Conservation (phyloP, 169 alveolate genomes). For the Babesia ovata region DNA sequence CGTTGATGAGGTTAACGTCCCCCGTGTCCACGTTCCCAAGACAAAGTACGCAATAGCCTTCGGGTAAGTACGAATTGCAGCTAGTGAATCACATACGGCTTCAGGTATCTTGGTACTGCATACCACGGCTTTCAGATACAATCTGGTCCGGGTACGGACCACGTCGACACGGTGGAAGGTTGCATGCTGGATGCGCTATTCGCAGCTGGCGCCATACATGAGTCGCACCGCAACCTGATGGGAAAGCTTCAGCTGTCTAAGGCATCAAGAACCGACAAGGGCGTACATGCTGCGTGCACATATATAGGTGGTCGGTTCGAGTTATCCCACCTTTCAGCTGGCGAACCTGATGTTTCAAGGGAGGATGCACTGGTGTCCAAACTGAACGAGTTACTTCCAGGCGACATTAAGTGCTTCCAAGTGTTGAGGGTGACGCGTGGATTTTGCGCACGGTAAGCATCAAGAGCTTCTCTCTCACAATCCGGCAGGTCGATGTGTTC, state of each 20-base stretch:
- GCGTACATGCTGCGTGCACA: constrained; percentile 85
- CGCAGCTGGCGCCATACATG: constrained; percentile 72
- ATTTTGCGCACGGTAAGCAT: constrained; percentile 78
- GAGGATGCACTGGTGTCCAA: constrained; percentile 58
- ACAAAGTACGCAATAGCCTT: constrained; percentile 67
- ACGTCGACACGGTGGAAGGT: constrained; percentile 76
- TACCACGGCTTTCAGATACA: constrained; percentile 86
- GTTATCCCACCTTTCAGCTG: constrained; percentile 18
- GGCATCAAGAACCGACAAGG: constrained; percentile 87
- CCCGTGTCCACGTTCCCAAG: constrained; percentile 60
- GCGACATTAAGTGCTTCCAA: constrained; percentile 73
- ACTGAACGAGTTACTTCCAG: constrained; percentile 68
- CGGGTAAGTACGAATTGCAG: constrained; percentile 36
- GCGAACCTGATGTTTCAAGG: constrained; percentile 30
- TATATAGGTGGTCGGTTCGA: constrained; percentile 73
- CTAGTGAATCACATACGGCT: neutral
- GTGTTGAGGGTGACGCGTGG: constrained; percentile 82
- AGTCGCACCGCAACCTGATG: constrained; percentile 24
- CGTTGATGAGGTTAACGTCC: constrained; percentile 1
- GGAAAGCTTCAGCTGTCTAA: constrained; percentile 77
- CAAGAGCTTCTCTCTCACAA: too few species aligned
- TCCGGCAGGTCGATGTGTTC: constrained; percentile 75
- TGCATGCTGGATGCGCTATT: constrained; percentile 70
- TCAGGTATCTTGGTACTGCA: constrained; percentile 78
- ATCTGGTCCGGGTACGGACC: constrained; percentile 52